Evolutionary conservation across 805 yeast species (phyloP).

Genomic region (Yarrowia hollandica): DNA sequence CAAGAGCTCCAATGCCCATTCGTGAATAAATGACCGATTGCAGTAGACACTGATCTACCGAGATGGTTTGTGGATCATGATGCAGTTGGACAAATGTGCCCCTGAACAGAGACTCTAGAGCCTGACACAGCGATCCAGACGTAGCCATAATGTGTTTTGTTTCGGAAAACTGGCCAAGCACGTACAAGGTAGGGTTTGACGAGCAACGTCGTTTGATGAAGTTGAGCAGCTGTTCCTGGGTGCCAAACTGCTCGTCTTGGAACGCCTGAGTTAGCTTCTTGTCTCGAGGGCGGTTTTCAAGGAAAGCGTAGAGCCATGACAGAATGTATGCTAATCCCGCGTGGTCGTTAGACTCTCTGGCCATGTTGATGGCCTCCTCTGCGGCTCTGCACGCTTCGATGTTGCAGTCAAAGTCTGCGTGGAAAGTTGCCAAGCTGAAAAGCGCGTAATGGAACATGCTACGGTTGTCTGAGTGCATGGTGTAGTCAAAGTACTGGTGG

Average conservation of each 20-base stretch:
- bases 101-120: constrained; percentile 29
- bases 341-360: constrained; percentile 79
- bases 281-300: constrained; percentile 61
- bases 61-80: constrained; percentile 12
- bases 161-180: constrained; percentile 26
- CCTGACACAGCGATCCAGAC: constrained; percentile 26
- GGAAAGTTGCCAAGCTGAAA: constrained; percentile 67
- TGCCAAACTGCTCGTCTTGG: constrained; percentile 48
- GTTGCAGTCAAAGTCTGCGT: constrained; percentile 65
- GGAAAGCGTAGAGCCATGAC: constrained; percentile 56
- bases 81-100: constrained; percentile 15
- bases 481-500: constrained; percentile 67
- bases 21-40: constrained; percentile 13
- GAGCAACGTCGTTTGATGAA: constrained; percentile 47
- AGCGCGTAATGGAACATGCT: constrained; percentile 75
- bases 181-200: neutral
- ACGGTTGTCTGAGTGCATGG: constrained; percentile 65
- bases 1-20: constrained; percentile 19
- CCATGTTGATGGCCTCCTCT: constrained; percentile 83
- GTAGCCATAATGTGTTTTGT: constrained; percentile 33
- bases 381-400: constrained; percentile 74
- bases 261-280: constrained; percentile 45
- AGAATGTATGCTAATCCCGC: constrained; percentile 69
- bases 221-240: constrained; percentile 65
- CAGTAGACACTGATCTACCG: constrained; percentile 1